These are phyloP conservation scores for Trametes cubensis DNA, from an alignment of 768 basidiomycete species.

Conservation along the genomic window DNA sequence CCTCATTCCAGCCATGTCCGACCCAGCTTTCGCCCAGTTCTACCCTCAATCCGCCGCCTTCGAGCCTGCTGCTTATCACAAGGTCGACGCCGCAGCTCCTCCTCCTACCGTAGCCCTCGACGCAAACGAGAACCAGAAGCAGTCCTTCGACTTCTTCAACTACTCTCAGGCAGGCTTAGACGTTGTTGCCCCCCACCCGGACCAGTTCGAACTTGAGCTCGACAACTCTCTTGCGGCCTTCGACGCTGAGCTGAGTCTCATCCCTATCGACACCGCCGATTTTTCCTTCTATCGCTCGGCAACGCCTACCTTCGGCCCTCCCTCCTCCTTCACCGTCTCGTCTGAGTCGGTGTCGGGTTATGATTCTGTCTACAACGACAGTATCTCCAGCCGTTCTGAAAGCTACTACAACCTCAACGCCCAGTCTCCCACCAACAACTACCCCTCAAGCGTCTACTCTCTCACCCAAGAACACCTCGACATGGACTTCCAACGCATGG, in stretches of 20 bases:
- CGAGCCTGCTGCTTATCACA: conserved; percentile 22
- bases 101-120: conserved; percentile 28
- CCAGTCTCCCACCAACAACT: conserved; percentile 52
- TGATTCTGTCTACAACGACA: conserved; percentile 55
- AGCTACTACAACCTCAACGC: conserved; percentile 66
- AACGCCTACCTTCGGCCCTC: conserved; percentile 67
- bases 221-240: conserved; percentile 69
- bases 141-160: conserved; percentile 47
- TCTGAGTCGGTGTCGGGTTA: conserved; percentile 58
- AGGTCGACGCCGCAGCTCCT: conserved; percentile 24
- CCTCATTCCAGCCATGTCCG: conserved; percentile 24
- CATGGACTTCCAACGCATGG: conserved; percentile 62
- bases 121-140: conserved; percentile 58
- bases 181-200: conserved; percentile 76
- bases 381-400: conserved; percentile 67
- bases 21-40: conserved; percentile 30
- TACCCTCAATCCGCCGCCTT: conserved; percentile 26
- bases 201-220: conserved; percentile 83
- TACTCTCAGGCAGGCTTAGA: conserved; percentile 71
- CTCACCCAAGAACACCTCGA: conserved; percentile 52
- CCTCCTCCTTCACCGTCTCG: conserved; percentile 77
- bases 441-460: conserved; percentile 44
- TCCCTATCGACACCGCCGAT: conserved; percentile 58
- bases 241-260: conserved; percentile 58
- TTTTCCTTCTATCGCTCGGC: conserved; percentile 66